Base-by-base conservation (phyloP, 2,329 filamentous ascomycete species). In the Pseudocercospora macadamiae region DNA sequence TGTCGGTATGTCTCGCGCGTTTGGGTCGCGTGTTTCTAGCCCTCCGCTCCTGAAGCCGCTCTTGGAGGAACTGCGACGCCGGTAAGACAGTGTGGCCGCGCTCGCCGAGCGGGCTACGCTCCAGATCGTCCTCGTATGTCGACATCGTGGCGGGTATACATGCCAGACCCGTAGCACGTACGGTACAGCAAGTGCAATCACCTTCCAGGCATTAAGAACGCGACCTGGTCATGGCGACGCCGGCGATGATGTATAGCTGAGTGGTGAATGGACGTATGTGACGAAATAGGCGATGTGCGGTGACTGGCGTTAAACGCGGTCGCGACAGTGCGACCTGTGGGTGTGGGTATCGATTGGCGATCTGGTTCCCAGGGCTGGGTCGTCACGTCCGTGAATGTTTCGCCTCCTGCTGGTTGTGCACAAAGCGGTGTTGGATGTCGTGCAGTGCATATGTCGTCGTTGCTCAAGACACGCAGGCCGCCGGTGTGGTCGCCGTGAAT, bases 1-100 rank as follows among this genome's bases (percentile, higher is more conserved):
- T 64, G 55, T 74, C 73, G 21, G 72, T 71, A 36, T 73, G 70
- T 54, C 72, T 67, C 21, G 67, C 57, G 4, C 70, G 70, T 37
- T 70, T 71, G 4, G 71, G 68, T 25, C 66, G 65, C 21, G 64
- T 63, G 56, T 70, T 69, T 18, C 64, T 57, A 36, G 68, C 63
- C 39, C 73, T 66, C 16, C 70, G 70, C 55, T 73, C 71, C 25
- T 70, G 65, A n/a, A 75, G 61, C 23, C 70, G 67, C 7, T 74
- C 71, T 30, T 73, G 71, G 5, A 75, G 67, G 51, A 70, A 74
- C 51, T 70, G 68, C 8, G 69, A 71, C n/a, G 68, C 66, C 6
- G 69, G 68, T 19, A 70, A 63, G 55, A 66, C 63, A 58, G 66
- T 63, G 48, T 53, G 57, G 37, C 58, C 58, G 21, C 57, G 57